Percentiles rank a stretch among this genome's conserved stretches.
phyloP scores from a whole-genome alignment of 805 yeast species.

The Metschnikowia bowlesiae region DNA sequence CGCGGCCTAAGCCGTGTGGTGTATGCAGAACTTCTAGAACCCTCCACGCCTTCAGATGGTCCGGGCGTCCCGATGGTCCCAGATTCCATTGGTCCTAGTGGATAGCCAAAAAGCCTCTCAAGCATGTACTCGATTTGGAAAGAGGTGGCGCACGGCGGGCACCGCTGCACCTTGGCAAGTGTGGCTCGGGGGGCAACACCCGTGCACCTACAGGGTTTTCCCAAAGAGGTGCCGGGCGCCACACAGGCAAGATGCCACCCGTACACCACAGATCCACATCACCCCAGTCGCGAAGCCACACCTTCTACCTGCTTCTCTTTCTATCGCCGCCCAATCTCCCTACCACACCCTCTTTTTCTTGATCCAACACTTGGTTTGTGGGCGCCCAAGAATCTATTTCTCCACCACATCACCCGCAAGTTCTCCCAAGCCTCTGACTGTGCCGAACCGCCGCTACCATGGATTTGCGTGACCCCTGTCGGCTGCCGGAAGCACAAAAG shows the following conservation, averaged over 20 bases:
- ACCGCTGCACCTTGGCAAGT: too few relatives aligned
- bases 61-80: not conserved
- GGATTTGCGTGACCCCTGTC: constrained; percentile 14
- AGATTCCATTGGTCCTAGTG: too few relatives aligned
- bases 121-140: too few relatives aligned
- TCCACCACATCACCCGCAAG: not conserved
- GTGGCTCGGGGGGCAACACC: not conserved
- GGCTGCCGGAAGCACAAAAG: constrained; percentile 5
- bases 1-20: not conserved
- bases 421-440: too few relatives aligned
- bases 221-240: too few relatives aligned
- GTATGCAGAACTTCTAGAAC: not conserved
- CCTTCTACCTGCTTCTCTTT: not conserved
- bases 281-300: not conserved
- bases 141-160: too few relatives aligned
- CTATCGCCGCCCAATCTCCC: too few relatives aligned
- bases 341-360: too few relatives aligned
- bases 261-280: not conserved
- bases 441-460: not conserved
- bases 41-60: not conserved
- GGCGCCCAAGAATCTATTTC: too few relatives aligned
- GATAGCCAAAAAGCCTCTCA: too few relatives aligned
- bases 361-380: too few relatives aligned
- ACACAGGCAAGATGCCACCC: not conserved
- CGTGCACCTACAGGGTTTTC: not conserved